Conservation (phyloP, 2,329 filamentous ascomycete species). For the Ceratocystis huliohia region DNA sequence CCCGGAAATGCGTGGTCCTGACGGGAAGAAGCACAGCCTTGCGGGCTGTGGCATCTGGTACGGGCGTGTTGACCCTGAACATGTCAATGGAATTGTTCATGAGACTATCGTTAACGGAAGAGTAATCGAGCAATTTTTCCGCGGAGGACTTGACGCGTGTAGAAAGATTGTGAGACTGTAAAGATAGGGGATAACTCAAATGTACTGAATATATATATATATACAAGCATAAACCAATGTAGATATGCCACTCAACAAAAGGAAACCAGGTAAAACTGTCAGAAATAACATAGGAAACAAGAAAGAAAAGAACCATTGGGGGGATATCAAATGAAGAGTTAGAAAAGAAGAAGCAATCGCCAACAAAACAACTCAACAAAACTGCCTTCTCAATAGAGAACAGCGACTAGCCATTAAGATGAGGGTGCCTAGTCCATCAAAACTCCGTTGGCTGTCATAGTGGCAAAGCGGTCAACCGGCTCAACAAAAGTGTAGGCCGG, state of each 20-base stretch:
- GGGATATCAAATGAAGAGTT: constrained; percentile 5
- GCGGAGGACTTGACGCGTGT: constrained; percentile 51
- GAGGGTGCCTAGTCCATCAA: constrained; percentile 28
- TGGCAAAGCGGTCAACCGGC: constrained; percentile 33
- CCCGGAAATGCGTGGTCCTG: constrained; percentile 30
- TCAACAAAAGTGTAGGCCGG: constrained; percentile 33
- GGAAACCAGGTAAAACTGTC: constrained; percentile 5
- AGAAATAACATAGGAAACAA: constrained; percentile 11
- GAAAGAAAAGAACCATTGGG: constrained; percentile 9
- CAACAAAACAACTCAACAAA: neutral
- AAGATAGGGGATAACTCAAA: neutral
- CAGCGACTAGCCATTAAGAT: neutral
- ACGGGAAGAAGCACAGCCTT: constrained; percentile 37
- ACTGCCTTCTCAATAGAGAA: constrained; percentile 3
- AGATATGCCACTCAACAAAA: neutral
- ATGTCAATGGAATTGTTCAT: constrained; percentile 62
- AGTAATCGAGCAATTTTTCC: constrained; percentile 57
- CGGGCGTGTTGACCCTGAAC: constrained; percentile 58
- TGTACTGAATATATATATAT: neutral
- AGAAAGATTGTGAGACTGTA: constrained; percentile 33
- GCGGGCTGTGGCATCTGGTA: constrained; percentile 71
- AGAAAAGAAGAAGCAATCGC: neutral
- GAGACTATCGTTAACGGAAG: constrained; percentile 57
- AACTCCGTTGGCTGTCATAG: constrained; percentile 32
- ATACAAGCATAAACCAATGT: neutral